phyloP scores from a whole-genome alignment of 495 filamentous ascomycete genomes.

The Penicillium silybi region DNA sequence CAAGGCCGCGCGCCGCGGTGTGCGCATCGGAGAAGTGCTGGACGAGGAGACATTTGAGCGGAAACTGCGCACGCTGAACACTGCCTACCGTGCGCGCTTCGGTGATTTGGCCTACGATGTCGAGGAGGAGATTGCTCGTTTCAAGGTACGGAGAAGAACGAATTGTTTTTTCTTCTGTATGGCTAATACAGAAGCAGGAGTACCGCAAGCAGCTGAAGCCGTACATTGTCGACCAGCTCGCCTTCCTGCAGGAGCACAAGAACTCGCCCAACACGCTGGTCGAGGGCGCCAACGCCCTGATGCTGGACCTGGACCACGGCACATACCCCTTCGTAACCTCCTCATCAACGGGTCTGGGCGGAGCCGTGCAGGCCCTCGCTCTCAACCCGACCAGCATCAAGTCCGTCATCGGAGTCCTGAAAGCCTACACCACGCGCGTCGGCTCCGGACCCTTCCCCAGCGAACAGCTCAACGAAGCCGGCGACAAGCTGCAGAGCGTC shows the following conservation, averaged over 20 bases:
- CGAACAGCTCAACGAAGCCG: slow-evolving; percentile 65
- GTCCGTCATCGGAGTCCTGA: slow-evolving; percentile 78
- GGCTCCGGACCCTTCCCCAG: slow-evolving; percentile 82
- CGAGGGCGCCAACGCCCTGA: slow-evolving; percentile 86
- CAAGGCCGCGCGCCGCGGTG: slow-evolving; percentile 71
- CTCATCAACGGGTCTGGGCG: slow-evolving; percentile 69
- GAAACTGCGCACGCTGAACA: slow-evolving; percentile 63
- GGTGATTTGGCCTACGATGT: slow-evolving; percentile 74
- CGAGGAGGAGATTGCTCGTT: slow-evolving; percentile 72
- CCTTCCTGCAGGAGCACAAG: slow-evolving; percentile 46
- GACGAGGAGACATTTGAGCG: slow-evolving; percentile 68
- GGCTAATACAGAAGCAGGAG: slow-evolving; percentile 34
- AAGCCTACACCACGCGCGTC: slow-evolving; percentile 74
- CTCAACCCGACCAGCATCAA: slow-evolving; percentile 45
- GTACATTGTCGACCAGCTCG: slow-evolving; percentile 63
- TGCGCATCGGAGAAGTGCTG: slow-evolving; percentile 74
- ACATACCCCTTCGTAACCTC: slow-evolving; percentile 87
- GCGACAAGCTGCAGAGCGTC: slow-evolving; percentile 59
- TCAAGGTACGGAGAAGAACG: slow-evolving; percentile 54
- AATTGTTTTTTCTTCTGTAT: too few relatives aligned
- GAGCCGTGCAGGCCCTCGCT: slow-evolving; percentile 70
- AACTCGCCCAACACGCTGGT: slow-evolving; percentile 66
- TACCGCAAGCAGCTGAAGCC: slow-evolving; percentile 64
- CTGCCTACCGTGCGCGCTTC: slow-evolving; percentile 66
- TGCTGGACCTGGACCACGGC: slow-evolving; percentile 73